Evolutionary conservation across 108 stramenopile species (phyloP).

Genomic region (Cyclotella cryptica): DNA sequence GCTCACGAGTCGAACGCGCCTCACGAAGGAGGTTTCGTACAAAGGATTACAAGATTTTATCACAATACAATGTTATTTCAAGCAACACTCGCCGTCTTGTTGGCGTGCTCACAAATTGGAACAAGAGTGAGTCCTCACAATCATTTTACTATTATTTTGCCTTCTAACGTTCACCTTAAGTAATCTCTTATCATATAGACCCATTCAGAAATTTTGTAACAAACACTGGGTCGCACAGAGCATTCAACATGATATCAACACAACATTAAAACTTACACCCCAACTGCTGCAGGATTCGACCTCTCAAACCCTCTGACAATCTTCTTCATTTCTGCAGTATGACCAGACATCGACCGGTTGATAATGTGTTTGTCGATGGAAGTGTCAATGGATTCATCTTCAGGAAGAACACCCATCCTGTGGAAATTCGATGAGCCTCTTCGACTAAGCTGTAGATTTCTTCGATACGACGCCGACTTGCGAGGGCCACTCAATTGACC

Average conservation of each 20-base stretch:
- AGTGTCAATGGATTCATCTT: conserved; percentile 24
- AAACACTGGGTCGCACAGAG: too few species aligned
- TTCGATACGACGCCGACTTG: background rate
- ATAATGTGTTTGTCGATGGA: conserved; percentile 10
- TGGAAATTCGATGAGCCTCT: background rate
- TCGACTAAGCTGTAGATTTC: background rate
- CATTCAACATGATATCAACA: too few species aligned
- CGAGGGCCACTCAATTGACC: background rate
- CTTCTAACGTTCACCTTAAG: too few species aligned
- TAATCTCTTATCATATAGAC: too few species aligned
- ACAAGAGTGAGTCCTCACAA: background rate
- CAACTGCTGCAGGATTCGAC: background rate
- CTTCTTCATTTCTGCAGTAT: conserved; percentile 1
- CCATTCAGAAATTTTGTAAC: too few species aligned
- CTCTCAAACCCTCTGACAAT: background rate
- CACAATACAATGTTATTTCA: too few species aligned
- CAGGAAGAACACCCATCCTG: conserved; percentile 12
- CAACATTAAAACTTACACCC: background rate
- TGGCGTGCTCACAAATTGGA: too few species aligned
- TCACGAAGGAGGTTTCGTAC: too few species aligned
- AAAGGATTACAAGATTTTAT: too few species aligned
- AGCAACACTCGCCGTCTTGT: too few species aligned
- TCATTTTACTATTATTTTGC: background rate
- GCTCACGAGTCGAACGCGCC: too few species aligned
- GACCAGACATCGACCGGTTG: background rate